Evolutionary conservation across 805 yeast genomes (phyloP), one percentile per base, ranked within the genome.

Genomic region (Priceomyces carsonii): DNA sequence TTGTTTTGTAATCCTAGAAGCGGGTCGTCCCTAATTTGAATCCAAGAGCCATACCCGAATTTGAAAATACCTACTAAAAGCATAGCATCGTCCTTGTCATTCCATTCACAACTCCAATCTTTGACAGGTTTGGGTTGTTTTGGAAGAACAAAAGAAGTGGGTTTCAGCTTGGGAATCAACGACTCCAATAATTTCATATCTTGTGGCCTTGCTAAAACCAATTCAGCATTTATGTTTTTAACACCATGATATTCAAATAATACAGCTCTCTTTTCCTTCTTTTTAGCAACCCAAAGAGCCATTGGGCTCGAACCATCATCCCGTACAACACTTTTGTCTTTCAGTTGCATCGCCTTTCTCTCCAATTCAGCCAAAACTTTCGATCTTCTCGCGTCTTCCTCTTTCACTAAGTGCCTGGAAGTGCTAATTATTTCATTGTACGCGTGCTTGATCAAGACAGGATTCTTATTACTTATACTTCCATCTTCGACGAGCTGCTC

Each of bases 11-110:
- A 69, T 8, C 89, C 90, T 39, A 93, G 71, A 34, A 87, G 74
- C 2, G 99, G 98, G 62, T 93, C 99, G 63, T 93, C 99, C 54
- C 99, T 73, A 29, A 93, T 90, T 53, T 85, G 90, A 3, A 75
- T 57, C 99, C 99, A 93, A 1, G 96, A 82, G 12, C 98, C 98
- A 59, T 88, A 90, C 0, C 99, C 99, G 61, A 90, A 90, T 61
- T 87, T 89, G 53, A 77, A 75, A 15, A 91, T 85, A 44, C 99
- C 99, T 22, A 85, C 77, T 42, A 93, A 59, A 35, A 93, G 70
- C 79, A 80, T 85, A 33, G 89, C 85, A 58, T 93, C 99, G 55
- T 93, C 95, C 20, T 71, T 77, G 9, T 73, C 69, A 3, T 71
- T 69, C 99, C 99, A 93, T 18, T 79, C 80, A 50, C 95, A 86